Percentiles rank a stretch among this genome's conserved stretches.
These are phyloP conservation scores for Oryza glaberrima DNA, from an alignment of 176 grass and related monocot species.

Conservation along the genomic window DNA sequence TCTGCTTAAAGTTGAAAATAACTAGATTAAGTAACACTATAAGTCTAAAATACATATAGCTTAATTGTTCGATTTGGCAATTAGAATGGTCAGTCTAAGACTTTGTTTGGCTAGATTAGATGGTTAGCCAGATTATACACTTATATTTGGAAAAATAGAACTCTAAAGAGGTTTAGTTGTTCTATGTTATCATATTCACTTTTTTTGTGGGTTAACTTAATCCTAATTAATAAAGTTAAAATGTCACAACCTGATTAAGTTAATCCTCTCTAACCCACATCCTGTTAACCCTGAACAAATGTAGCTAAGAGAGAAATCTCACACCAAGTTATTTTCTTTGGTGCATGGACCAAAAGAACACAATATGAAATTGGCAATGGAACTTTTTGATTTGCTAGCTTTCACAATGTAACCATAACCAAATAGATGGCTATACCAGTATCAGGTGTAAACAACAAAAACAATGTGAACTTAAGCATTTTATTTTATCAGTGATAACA, in stretches of 20 bases:
- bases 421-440: background rate
- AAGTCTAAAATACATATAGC: too few relatives aligned
- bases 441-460: slow-evolving; percentile 17
- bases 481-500: background rate
- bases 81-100: background rate
- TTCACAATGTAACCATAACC: background rate
- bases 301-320: background rate
- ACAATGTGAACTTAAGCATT: slow-evolving; percentile 8
- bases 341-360: slow-evolving; percentile 25
- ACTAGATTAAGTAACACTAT: too few relatives aligned
- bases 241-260: background rate
- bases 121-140: background rate
- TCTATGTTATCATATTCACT: background rate
- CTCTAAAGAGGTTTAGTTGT: background rate
- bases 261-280: background rate
- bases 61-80: background rate
- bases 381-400: background rate
- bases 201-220: background rate
- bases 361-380: background rate
- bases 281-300: background rate
- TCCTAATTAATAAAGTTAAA: background rate
- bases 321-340: background rate
- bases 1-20: background rate
- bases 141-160: background rate
- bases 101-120: background rate